A percentile compares a stretch with the other conserved stretches of the same genome.
These are phyloP conservation scores for Aeschynomene evenia DNA, from an alignment of 306 rosid genomes.

Conservation along the genomic window DNA sequence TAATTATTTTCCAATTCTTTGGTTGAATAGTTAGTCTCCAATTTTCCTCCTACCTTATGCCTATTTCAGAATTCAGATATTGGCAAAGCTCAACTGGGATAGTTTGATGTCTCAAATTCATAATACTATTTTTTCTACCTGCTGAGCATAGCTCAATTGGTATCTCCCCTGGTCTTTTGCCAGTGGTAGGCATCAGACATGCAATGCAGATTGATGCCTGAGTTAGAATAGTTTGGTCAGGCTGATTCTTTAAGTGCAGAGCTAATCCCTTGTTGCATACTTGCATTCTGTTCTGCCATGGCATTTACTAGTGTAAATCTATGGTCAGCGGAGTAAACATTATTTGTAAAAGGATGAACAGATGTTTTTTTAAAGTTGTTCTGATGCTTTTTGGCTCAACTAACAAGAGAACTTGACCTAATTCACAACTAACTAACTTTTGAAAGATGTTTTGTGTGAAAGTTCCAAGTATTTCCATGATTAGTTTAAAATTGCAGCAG, in stretches of 20 bases:
- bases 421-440: slow-evolving; percentile 21
- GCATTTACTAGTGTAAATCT: background rate
- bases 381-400: slow-evolving; percentile 34
- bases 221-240: slow-evolving; percentile 14
- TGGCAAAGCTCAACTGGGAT: too few relatives aligned
- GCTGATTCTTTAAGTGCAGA: slow-evolving; percentile 15
- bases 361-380: slow-evolving; percentile 24
- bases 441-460: slow-evolving; percentile 37
- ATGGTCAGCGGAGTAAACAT: background rate
- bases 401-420: slow-evolving; percentile 26
- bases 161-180: background rate
- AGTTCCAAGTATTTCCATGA: slow-evolving; percentile 47
- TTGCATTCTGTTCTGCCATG: background rate
- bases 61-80: slow-evolving; percentile 22
- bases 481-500: slow-evolving; percentile 83
- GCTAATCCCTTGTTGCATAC: slow-evolving; percentile 20
- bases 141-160: slow-evolving; percentile 2
- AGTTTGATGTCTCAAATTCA: too few relatives aligned
- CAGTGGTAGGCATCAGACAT: background rate
- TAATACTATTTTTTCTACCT: slow-evolving; percentile 4
- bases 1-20: slow-evolving; percentile 7
- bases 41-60: background rate
- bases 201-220: slow-evolving; percentile 7
- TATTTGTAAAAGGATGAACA: slow-evolving; percentile 1
- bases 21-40: slow-evolving; percentile 10